phyloP scores from a whole-genome alignment of 495 filamentous ascomycete genomes.

The Neurospora sp. region DNA sequence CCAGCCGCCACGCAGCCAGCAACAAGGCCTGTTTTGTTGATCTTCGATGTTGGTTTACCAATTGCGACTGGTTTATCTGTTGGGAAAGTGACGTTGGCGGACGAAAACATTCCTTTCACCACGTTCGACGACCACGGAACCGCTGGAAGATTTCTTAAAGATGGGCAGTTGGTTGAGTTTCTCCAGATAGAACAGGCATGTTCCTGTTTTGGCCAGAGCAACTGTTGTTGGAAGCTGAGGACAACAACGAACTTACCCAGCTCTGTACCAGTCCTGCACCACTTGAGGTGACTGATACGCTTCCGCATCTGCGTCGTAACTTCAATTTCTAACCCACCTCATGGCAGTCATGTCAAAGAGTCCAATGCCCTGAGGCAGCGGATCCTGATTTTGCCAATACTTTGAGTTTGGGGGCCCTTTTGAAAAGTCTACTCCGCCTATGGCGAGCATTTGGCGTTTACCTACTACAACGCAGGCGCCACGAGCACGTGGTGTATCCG shows the following conservation, averaged over 20 bases:
- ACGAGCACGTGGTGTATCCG: slow-evolving; percentile 16
- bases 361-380: slow-evolving; percentile 28
- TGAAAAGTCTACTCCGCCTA: slow-evolving; percentile 7
- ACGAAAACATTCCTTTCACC: not conserved
- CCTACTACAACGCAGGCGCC: slow-evolving; percentile 25
- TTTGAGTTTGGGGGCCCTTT: slow-evolving; percentile 11
- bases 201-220: no score
- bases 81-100: not conserved
- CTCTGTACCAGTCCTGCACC: slow-evolving; percentile 23
- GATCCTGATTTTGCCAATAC: slow-evolving; percentile 17
- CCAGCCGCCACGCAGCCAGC: not conserved
- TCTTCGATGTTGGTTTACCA: not conserved
- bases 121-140: not conserved
- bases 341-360: slow-evolving; percentile 33
- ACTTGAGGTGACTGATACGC: slow-evolving; percentile 21
- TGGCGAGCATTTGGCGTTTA: slow-evolving; percentile 29
- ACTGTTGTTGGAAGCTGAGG: no score
- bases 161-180: not conserved
- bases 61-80: not conserved
- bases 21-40: not conserved
- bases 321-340: slow-evolving; percentile 21
- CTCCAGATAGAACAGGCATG: not conserved
- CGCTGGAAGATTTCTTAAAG: not conserved
- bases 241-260: slow-evolving; percentile 1
- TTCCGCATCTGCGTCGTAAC: slow-evolving; percentile 26